Percentiles rank a stretch among this genome's conserved stretches.
phyloP scores from a whole-genome alignment of 2,329 filamentous ascomycete species.

The Chaetomium sp. region DNA sequence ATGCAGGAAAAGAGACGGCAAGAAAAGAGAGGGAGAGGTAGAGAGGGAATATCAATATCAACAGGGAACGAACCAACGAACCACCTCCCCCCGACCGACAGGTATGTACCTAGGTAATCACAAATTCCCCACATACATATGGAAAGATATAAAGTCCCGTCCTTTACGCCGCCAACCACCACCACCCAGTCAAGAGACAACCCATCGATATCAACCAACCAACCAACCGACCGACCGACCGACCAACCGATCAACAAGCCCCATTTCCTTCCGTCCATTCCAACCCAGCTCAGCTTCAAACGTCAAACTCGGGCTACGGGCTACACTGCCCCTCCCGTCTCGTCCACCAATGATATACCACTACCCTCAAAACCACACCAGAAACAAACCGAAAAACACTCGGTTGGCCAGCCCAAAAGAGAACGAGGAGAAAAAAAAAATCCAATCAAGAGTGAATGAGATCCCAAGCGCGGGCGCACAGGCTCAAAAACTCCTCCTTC shows the following conservation, averaged over 20 bases:
- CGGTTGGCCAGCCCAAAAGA: background rate
- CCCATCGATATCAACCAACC: background rate
- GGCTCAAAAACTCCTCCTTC: constrained; percentile 85
- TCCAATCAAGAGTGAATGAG: constrained; percentile 82
- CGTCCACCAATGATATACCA: background rate
- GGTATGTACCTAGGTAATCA: background rate
- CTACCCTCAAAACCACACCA: background rate
- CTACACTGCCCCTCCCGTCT: background rate
- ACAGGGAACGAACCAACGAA: background rate
- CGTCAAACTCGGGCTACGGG: background rate
- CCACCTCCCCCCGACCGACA: background rate
- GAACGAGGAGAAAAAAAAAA: background rate
- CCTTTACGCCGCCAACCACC: constrained; percentile 4
- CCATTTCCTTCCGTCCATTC: background rate
- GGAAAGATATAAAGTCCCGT: background rate
- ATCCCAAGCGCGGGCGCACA: constrained; percentile 94
- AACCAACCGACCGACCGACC: background rate
- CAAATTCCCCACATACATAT: background rate
- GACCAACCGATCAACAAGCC: background rate
- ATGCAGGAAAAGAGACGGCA: background rate
- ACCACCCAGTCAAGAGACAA: background rate
- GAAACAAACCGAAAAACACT: background rate
- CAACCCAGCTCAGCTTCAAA: background rate
- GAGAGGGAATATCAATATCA: constrained; percentile 9
- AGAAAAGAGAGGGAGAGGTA: background rate